These are phyloP conservation scores for Leptosphaerulina australis DNA, from an alignment of 2,329 filamentous ascomycete species.

Conservation along the genomic window DNA sequence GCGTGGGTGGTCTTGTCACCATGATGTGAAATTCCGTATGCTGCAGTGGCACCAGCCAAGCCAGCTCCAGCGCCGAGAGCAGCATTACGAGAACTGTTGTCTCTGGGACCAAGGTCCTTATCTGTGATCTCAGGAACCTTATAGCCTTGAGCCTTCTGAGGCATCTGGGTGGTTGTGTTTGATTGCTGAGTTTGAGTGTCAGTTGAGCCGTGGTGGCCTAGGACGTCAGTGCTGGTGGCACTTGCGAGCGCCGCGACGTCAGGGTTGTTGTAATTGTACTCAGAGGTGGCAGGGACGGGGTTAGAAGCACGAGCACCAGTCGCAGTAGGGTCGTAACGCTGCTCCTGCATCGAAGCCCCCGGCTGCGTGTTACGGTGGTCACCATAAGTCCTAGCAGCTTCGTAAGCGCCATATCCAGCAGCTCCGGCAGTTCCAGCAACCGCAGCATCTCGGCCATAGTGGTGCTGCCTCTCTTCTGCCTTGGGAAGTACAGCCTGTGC, in stretches of 20 bases:
- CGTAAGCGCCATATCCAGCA: conserved; percentile 43
- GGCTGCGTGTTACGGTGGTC: conserved; percentile 41
- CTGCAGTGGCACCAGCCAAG: conserved; percentile 13
- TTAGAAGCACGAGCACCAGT: conserved; percentile 31
- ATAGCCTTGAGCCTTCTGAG: conserved; percentile 9
- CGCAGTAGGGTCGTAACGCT: conserved; percentile 39
- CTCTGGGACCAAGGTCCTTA: conserved; percentile 9
- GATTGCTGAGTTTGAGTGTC: conserved; percentile 6
- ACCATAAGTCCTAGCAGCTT: conserved; percentile 38
- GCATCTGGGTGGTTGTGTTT: conserved; percentile 10
- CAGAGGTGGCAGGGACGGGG: conserved; percentile 26
- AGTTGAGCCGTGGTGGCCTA: background rate
- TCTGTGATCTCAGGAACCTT: conserved; percentile 7
- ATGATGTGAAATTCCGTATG: conserved; percentile 11
- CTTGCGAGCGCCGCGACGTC: conserved; percentile 12
- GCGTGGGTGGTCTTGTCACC: background rate
- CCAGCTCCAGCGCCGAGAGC: conserved; percentile 30
- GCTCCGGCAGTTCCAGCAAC: conserved; percentile 40
- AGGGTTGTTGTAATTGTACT: conserved; percentile 24
- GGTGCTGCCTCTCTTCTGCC: conserved; percentile 27
- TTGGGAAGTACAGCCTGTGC: conserved; percentile 7
- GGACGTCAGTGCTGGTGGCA: background rate
- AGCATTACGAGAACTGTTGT: conserved; percentile 30
- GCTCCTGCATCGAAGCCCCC: conserved; percentile 37
- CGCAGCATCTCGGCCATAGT: conserved; percentile 36